phyloP scores from a whole-genome alignment of 2,329 filamentous ascomycete species.

The Cryphonectria nitschkei region DNA sequence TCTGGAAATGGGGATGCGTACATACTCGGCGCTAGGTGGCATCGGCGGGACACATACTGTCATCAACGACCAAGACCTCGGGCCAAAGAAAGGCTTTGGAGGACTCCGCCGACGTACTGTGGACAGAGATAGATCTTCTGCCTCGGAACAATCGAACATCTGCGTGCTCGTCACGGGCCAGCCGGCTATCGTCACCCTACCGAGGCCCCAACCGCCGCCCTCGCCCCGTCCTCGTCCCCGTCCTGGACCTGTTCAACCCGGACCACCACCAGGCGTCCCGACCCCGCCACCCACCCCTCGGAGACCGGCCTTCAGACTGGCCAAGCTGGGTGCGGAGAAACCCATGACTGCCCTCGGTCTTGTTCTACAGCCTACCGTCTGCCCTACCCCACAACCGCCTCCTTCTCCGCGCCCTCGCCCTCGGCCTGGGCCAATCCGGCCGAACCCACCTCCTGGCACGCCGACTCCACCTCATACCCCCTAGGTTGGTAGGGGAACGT shows the following conservation, averaged over 20 bases:
- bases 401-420: constrained; percentile 25
- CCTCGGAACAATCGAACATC: not conserved
- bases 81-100: not conserved
- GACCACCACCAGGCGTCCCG: constrained; percentile 11
- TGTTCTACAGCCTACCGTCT: not conserved
- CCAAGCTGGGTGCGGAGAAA: not conserved
- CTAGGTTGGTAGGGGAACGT: not conserved
- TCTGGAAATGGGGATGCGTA: constrained; percentile 12
- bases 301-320: not conserved
- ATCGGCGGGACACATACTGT: not conserved
- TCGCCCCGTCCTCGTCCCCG: constrained; percentile 13
- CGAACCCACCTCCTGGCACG: constrained; percentile 19
- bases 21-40: not conserved
- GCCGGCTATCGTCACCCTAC: constrained; percentile 8
- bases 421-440: constrained; percentile 21
- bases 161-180: constrained; percentile 4
- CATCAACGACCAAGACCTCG: not conserved
- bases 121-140: not conserved
- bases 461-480: constrained; percentile 26
- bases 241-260: constrained; percentile 7
- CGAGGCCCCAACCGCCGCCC: constrained; percentile 9
- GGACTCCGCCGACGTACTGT: not conserved
- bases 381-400: constrained; percentile 22
- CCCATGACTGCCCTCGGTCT: not conserved
- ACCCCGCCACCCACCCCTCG: constrained; percentile 15